Evolutionary conservation across 2,329 filamentous ascomycete species (phyloP).

Genomic region (Colletotrichum tropicicola): DNA sequence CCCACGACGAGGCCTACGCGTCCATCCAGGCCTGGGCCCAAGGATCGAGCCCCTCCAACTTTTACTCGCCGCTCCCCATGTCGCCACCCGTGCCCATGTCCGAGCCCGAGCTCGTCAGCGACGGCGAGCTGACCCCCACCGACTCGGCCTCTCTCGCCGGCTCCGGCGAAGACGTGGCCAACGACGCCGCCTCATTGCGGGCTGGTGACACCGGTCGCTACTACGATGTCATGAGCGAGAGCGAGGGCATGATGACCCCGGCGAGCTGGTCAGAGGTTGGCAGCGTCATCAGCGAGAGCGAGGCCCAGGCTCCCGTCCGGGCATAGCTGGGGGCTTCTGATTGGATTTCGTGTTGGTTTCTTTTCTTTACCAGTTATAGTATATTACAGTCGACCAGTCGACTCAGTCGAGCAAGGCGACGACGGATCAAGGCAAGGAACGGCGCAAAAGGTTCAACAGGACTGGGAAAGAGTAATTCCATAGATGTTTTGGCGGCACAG

Average conservation of each 20-base stretch:
- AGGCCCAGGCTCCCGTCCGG: slow-evolving; percentile 45
- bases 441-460: slow-evolving; percentile 26
- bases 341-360: neutral
- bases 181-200: slow-evolving; percentile 49
- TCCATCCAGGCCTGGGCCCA: slow-evolving; percentile 74
- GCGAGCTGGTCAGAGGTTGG: slow-evolving; percentile 73
- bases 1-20: slow-evolving; percentile 59
- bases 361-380: no score
- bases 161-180: slow-evolving; percentile 57
- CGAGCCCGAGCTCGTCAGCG: slow-evolving; percentile 60
- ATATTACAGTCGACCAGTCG: neutral
- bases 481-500: slow-evolving; percentile 15
- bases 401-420: neutral
- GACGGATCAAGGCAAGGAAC: neutral
- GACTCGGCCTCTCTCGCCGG: slow-evolving; percentile 65
- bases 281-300: slow-evolving; percentile 67
- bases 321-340: slow-evolving; percentile 33
- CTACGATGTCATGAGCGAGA: slow-evolving; percentile 68
- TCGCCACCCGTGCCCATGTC: slow-evolving; percentile 59
- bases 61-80: slow-evolving; percentile 69
- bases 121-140: slow-evolving; percentile 66
- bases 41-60: slow-evolving; percentile 56
- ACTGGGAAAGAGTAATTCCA: slow-evolving; percentile 14
- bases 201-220: slow-evolving; percentile 48
- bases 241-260: slow-evolving; percentile 67